phyloP scores from a whole-genome alignment of 2,329 filamentous ascomycete genomes.

The Clarireedia hainanense region DNA sequence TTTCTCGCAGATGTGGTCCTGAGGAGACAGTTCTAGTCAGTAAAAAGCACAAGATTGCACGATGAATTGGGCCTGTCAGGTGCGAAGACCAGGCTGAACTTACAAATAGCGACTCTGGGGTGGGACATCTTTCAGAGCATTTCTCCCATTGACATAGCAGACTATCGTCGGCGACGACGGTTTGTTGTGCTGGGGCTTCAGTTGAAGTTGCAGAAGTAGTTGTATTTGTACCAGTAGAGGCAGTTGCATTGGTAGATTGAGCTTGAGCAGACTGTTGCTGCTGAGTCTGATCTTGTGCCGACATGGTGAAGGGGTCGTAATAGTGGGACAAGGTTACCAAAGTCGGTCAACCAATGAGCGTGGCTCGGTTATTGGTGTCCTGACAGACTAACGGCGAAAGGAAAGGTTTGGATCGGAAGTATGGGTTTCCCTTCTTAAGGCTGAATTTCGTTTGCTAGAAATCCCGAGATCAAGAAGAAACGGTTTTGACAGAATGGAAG shows the following conservation, averaged over 20 bases:
- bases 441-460: too few species aligned
- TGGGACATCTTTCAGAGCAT: conserved; percentile 32
- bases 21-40: conserved; percentile 10
- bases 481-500: background rate
- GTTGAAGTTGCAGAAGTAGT: conserved; percentile 11
- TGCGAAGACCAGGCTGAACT: conserved; percentile 12
- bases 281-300: conserved; percentile 9
- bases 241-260: background rate
- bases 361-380: background rate
- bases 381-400: background rate
- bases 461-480: too few species aligned
- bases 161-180: conserved; percentile 27
- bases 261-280: conserved; percentile 6
- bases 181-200: conserved; percentile 13
- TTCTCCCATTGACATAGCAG: conserved; percentile 35
- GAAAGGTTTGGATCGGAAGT: background rate
- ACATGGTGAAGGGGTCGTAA: background rate
- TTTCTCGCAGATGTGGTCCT: conserved; percentile 98
- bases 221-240: conserved; percentile 10
- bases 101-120: conserved; percentile 35
- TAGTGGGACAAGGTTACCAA: background rate
- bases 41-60: background rate
- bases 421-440: background rate
- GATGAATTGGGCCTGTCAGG: background rate
- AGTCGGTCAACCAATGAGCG: background rate